Conservation (phyloP, 2,329 filamentous ascomycete genomes). For the Dactylellina drechsleri region DNA sequence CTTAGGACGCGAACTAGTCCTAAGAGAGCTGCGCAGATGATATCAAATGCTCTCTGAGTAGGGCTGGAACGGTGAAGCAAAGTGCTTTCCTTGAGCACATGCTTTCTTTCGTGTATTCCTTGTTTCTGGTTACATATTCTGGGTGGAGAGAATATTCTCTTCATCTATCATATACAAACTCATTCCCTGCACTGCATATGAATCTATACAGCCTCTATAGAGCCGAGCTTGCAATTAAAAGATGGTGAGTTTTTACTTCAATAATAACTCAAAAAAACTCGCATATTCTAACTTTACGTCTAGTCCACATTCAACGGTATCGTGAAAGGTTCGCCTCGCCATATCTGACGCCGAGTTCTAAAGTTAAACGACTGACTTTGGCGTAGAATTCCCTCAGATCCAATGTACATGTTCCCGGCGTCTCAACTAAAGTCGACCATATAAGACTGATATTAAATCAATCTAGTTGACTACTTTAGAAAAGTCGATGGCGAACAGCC, state of each 20-base stretch:
- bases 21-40: slow-evolving; percentile 1
- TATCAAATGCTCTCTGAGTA: background rate
- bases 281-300: background rate
- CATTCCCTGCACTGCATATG: too few species aligned
- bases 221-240: background rate
- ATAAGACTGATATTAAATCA: slow-evolving; percentile 19
- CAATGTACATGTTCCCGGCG: slow-evolving; percentile 65
- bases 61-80: too few species aligned
- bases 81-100: too few species aligned
- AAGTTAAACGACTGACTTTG: background rate
- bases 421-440: slow-evolving; percentile 10
- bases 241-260: slow-evolving; percentile 18
- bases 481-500: slow-evolving; percentile 65
- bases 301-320: slow-evolving; percentile 82
- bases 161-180: too few species aligned
- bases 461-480: slow-evolving; percentile 82
- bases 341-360: too few species aligned
- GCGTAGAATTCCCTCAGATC: slow-evolving; percentile 79
- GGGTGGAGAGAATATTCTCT: too few species aligned
- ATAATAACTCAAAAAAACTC: too few species aligned
- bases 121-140: too few species aligned
- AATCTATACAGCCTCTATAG: too few species aligned
- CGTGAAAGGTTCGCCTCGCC: slow-evolving; percentile 63
- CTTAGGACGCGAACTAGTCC: background rate
- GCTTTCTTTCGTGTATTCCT: too few species aligned